These are phyloP conservation scores for Antitrichia curtipendula DNA, from an alignment of 225 moss, liverwort and hornwort species.

Conservation along the genomic window DNA sequence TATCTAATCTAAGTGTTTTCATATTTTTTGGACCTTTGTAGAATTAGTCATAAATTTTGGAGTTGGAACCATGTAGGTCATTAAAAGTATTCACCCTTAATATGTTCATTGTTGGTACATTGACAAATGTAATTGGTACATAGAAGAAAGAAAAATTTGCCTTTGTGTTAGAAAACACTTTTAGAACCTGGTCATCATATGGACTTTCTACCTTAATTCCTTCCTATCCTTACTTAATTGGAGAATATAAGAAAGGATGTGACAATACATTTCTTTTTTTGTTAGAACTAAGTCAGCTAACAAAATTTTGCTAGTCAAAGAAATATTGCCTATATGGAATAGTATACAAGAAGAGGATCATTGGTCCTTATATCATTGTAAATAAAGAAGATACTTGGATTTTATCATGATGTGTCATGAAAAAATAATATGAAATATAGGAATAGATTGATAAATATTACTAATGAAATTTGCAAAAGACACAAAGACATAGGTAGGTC, in stretches of 20 bases:
- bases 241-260: background rate
- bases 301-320: fast-evolving
- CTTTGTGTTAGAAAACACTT: fast-evolving
- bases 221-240: background rate
- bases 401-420: background rate
- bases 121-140: background rate
- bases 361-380: background rate
- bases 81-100: background rate
- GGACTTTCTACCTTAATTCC: background rate
- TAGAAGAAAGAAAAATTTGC: background rate
- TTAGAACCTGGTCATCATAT: no score
- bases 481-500: no score
- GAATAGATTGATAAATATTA: background rate
- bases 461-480: background rate
- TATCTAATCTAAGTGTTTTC: background rate
- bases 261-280: background rate
- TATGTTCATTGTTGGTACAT: background rate
- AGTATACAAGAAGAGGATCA: background rate
- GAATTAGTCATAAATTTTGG: background rate
- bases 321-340: background rate
- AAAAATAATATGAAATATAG: background rate
- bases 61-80: background rate
- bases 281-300: fast-evolving
- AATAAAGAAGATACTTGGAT: background rate
- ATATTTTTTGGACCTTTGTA: fast-evolving